Evolutionary conservation across 2,329 filamentous ascomycete species (phyloP).

Genomic region (Penicillium janthinellum): DNA sequence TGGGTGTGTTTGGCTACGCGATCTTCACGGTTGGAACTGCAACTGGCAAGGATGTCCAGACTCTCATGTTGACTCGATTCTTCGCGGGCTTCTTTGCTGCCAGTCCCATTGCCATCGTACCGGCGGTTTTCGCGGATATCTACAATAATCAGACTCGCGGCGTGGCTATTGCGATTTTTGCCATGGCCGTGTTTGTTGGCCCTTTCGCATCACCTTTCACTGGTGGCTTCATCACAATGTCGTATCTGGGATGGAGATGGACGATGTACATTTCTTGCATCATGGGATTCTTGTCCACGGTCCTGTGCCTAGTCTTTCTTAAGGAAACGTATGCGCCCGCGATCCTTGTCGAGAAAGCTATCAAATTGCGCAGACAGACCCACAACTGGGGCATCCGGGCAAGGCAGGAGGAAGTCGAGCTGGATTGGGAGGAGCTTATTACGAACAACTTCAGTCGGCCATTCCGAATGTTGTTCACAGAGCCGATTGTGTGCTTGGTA

Average conservation of each 20-base stretch:
- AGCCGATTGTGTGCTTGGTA: slow-evolving; percentile 43
- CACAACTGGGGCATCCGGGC: slow-evolving; percentile 64
- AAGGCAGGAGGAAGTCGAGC: slow-evolving; percentile 55
- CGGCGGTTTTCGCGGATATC: slow-evolving; percentile 52
- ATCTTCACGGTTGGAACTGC: slow-evolving; percentile 52
- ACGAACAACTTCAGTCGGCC: slow-evolving; percentile 52
- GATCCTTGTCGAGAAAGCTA: slow-evolving; percentile 43
- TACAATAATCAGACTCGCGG: slow-evolving; percentile 51
- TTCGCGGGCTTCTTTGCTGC: slow-evolving; percentile 52
- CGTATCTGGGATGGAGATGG: slow-evolving; percentile 55
- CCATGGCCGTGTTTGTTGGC: slow-evolving; percentile 53
- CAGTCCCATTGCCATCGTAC: slow-evolving; percentile 48
- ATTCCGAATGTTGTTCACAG: slow-evolving; percentile 42
- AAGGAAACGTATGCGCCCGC: slow-evolving; percentile 58
- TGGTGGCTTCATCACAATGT: slow-evolving; percentile 55
- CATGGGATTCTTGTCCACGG: slow-evolving; percentile 55
- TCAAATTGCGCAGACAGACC: slow-evolving; percentile 55
- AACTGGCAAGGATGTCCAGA: slow-evolving; percentile 44
- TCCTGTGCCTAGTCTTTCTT: slow-evolving; percentile 45
- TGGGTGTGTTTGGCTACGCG: slow-evolving; percentile 46
- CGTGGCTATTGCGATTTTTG: slow-evolving; percentile 52
- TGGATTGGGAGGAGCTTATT: slow-evolving; percentile 53
- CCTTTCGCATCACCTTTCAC: slow-evolving; percentile 54
- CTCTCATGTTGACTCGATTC: slow-evolving; percentile 49
- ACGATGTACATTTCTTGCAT: slow-evolving; percentile 55